Conservation (phyloP, 2,329 filamentous ascomycete genomes). For the Colletotrichum sp. region DNA sequence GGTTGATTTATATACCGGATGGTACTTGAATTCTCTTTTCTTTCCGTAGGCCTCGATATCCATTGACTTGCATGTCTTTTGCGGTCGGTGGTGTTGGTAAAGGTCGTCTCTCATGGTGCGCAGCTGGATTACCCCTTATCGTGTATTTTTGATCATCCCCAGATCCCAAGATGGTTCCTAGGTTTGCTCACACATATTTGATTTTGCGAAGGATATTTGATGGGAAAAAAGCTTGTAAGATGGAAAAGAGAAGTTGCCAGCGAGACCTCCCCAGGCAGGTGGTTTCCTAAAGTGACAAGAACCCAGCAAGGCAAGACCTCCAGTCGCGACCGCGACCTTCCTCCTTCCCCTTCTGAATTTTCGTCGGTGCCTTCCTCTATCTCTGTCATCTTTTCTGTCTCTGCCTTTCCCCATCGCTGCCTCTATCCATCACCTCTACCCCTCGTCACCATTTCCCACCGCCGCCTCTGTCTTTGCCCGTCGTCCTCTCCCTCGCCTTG, state of each 20-base stretch:
- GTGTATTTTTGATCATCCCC: background rate
- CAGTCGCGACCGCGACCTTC: background rate
- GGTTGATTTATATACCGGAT: background rate
- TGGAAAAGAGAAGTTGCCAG: background rate
- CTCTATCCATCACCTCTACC: background rate
- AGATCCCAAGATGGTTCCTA: background rate
- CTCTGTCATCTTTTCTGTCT: background rate
- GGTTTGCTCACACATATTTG: background rate
- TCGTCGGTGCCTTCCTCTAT: background rate
- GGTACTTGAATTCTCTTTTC: rapidly evolving
- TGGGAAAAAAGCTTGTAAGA: background rate
- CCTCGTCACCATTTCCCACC: background rate
- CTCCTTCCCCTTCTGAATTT: background rate
- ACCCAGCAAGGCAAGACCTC: background rate
- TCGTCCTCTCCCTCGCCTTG: background rate
- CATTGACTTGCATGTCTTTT: background rate
- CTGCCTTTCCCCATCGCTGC: background rate
- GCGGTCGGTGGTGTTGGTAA: background rate
- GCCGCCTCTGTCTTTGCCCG: background rate
- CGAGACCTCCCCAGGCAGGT: background rate
- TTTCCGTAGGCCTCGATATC: background rate
- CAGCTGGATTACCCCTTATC: background rate
- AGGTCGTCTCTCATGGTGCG: background rate
- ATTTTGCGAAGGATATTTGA: background rate
- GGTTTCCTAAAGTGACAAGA: background rate